Conservation (phyloP, 495 filamentous ascomycete species). For the Neurospora cerealis region DNA sequence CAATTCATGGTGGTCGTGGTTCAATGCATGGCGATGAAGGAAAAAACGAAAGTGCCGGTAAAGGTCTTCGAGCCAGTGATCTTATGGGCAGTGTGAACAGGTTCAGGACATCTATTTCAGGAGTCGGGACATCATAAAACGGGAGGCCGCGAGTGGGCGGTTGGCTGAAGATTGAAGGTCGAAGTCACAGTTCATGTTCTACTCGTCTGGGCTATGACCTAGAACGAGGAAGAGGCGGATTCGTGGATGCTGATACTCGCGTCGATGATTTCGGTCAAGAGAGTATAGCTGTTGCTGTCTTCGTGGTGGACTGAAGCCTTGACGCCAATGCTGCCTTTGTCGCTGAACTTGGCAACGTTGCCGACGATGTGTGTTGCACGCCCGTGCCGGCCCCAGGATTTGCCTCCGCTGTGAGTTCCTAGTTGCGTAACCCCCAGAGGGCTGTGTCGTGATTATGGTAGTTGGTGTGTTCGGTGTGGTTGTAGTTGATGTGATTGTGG, state of each 20-base stretch:
- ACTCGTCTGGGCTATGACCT: neutral
- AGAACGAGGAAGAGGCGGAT: conserved; percentile 51
- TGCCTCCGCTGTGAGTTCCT: neutral
- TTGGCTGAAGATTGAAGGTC: neutral
- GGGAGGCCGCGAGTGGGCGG: neutral
- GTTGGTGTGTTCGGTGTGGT: neutral
- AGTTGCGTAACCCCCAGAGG: neutral
- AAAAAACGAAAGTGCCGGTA: neutral
- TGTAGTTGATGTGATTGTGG: neutral
- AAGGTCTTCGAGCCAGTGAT: neutral
- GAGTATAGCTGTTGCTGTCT: conserved; percentile 29
- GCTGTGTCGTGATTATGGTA: neutral
- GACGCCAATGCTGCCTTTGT: conserved; percentile 29
- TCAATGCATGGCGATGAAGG: neutral
- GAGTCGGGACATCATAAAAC: neutral
- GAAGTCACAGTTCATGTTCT: neutral
- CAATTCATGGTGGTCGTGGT: neutral
- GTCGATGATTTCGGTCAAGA: conserved; percentile 57
- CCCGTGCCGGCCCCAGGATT: neutral
- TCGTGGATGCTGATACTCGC: conserved; percentile 66
- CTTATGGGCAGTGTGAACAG: neutral
- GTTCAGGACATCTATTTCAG: neutral
- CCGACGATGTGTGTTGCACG: conserved; percentile 38
- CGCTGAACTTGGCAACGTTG: conserved; percentile 41
- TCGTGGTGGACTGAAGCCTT: conserved; percentile 21